Evolutionary conservation across 1,139 yeast genomes (phyloP), one percentile per base, ranked within the genome.

Genomic region (Suhomyces guaymorum): DNA sequence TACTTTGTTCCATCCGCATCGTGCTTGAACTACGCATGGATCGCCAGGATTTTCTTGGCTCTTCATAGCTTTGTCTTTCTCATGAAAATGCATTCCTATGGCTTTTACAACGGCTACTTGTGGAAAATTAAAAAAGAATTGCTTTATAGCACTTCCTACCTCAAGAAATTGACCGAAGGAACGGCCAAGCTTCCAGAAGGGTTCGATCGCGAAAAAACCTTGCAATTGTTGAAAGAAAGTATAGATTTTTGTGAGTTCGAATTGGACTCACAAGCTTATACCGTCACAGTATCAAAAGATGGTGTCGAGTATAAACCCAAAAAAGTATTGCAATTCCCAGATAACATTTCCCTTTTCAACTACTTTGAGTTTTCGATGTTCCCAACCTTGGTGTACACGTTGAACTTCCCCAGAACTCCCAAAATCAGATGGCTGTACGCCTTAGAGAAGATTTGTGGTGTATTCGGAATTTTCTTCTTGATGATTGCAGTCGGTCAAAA

Each of bases 21-120:
- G 38, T 44, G 45, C 11, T 51, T 61, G 57, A 59, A 69, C 22
- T 83, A 71, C 50, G 87, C 90, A 3, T 90, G 97, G 97, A 82
- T 89, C 35, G 96, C 88, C 4, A 80, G 81, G 51, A 90, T 89
- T 26, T 90, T 85, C 51, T 62, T 90, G 42, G 72, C 86, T 39
- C 66, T 90, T 38, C 97, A 90, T 57, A 78, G 87, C n/a, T 66
- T 87, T 35, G 97, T 90, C 4, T 65, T 89, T 46, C 58, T 90
- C 45, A 90, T 90, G 97, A 90, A 90, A 55, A 83, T 82, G 80
- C 97, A 90, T 57, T 87, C 96, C 2, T 90, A 81, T 54, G 87
- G 86, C 1, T 87, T 82, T 51, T 90, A 81, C 63, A 89, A 89
- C 54, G 97, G 97, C 0, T 87, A 89, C 55, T 64, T 89, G 37